These are phyloP conservation scores for Debaryomyces psychrophilus DNA, from an alignment of 1,139 yeast genomes.

Conservation along the genomic window DNA sequence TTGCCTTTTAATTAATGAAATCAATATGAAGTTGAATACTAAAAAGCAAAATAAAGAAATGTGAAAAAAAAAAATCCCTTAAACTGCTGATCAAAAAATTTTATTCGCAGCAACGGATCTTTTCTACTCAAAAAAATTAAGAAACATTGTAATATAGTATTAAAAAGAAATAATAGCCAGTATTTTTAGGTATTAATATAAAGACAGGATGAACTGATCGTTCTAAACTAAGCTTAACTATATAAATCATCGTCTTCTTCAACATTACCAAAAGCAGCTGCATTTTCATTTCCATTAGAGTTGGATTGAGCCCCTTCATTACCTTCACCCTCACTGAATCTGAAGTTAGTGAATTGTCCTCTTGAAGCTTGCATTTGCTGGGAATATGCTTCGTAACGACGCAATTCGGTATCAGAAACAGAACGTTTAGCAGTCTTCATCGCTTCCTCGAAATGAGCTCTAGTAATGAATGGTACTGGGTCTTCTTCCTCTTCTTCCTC, in stretches of 20 bases:
- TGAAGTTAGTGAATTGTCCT: slow-evolving; percentile 83
- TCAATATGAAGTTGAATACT: too few relatives aligned
- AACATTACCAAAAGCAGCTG: slow-evolving; percentile 60
- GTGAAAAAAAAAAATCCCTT: neutral
- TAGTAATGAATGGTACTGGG: slow-evolving; percentile 93
- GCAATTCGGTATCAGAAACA: slow-evolving; percentile 94
- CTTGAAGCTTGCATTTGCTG: slow-evolving; percentile 95
- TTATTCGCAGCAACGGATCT: slow-evolving; percentile 2
- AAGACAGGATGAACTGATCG: neutral
- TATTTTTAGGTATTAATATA: slow-evolving; percentile 4
- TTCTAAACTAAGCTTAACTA: slow-evolving; percentile 44
- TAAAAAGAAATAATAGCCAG: slow-evolving; percentile 7
- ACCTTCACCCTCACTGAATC: slow-evolving; percentile 55
- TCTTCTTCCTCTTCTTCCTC: slow-evolving; percentile 74
- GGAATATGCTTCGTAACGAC: slow-evolving; percentile 98
- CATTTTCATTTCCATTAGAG: slow-evolving; percentile 16
- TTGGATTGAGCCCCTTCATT: slow-evolving; percentile 19
- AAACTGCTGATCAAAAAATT: neutral
- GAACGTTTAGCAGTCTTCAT: slow-evolving; percentile 99
- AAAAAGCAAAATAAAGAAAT: neutral
- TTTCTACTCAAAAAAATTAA: neutral
- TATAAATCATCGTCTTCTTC: slow-evolving; percentile 96
- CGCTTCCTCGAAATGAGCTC: slow-evolving; percentile 95
- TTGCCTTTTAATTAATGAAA: neutral
- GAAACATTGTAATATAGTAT: slow-evolving; percentile 5